Percentiles rank a stretch among this genome's conserved stretches.
Evolutionary conservation across 208 protist genomes (phyloP).

Genomic region (Leishmania braziliensis): DNA sequence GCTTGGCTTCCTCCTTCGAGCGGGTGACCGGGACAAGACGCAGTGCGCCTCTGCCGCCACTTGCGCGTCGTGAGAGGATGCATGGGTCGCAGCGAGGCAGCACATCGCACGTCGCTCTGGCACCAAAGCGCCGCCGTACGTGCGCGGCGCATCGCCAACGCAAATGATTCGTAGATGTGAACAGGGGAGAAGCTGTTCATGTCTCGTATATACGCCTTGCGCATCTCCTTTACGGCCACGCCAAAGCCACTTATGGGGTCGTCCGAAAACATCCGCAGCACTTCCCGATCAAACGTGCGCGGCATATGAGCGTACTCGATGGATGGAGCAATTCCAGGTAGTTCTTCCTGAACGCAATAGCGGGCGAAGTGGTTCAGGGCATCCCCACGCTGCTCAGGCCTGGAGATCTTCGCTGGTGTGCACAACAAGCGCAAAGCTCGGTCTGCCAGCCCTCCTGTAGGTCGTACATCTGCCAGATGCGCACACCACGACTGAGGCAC

Average conservation of each 20-base stretch:
- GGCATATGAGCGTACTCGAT: slow-evolving; percentile 39
- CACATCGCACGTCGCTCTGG: slow-evolving; percentile 5
- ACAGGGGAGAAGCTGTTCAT: slow-evolving; percentile 27
- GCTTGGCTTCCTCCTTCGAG: slow-evolving; percentile 8
- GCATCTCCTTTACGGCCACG: slow-evolving; percentile 11
- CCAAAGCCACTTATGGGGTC: slow-evolving; percentile 18
- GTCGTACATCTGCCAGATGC: not conserved
- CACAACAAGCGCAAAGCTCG: not conserved
- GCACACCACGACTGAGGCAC: not conserved
- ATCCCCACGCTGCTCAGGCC: not conserved
- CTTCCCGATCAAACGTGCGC: slow-evolving; percentile 20
- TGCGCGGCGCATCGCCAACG: slow-evolving; percentile 32
- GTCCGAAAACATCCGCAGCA: slow-evolving; percentile 23
- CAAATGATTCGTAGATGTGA: slow-evolving; percentile 31
- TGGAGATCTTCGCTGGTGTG: not conserved
- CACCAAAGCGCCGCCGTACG: slow-evolving; percentile 15
- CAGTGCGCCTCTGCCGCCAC: not conserved
- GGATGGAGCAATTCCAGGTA: slow-evolving; percentile 27
- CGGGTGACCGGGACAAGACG: slow-evolving; percentile 11
- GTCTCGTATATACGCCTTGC: slow-evolving; percentile 13
- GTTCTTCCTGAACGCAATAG: slow-evolving; percentile 8
- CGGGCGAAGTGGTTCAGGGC: slow-evolving; percentile 25
- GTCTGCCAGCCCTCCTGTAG: not conserved
- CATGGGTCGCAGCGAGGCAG: not conserved
- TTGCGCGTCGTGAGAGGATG: slow-evolving; percentile 8